Percentiles rank a stretch among this genome's conserved stretches.
Evolutionary conservation across 768 basidiomycete species (phyloP).

Genomic region (Pleurotus djamor): DNA sequence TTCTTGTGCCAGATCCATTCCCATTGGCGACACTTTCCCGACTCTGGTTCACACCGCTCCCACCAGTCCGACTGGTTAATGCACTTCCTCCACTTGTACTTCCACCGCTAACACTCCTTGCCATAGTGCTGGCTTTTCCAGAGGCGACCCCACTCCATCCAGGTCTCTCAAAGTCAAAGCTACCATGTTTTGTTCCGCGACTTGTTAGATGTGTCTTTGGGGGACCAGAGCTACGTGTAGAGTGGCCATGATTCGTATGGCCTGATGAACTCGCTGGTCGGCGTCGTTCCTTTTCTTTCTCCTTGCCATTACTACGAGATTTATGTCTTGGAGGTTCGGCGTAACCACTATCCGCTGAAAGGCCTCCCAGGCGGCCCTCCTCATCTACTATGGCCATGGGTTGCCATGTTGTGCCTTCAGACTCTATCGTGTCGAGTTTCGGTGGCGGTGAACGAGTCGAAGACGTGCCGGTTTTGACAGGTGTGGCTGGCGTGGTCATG

Average conservation of each 20-base stretch:
- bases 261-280: slow-evolving; percentile 1
- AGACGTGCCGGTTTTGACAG: slow-evolving; percentile 16
- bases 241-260: background rate
- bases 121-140: slow-evolving; percentile 34
- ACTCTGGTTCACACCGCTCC: slow-evolving; percentile 5
- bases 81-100: slow-evolving; percentile 25
- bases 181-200: slow-evolving; percentile 61
- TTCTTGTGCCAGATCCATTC: slow-evolving; percentile 8
- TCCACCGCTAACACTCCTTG: slow-evolving; percentile 25
- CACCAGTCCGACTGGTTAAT: slow-evolving; percentile 5
- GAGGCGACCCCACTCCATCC: slow-evolving; percentile 46
- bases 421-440: slow-evolving; percentile 32
- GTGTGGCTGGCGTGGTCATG: slow-evolving; percentile 29
- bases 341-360: background rate
- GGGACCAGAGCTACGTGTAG: background rate
- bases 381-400: slow-evolving; percentile 36
- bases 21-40: slow-evolving; percentile 5
- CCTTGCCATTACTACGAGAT: background rate
- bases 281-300: background rate
- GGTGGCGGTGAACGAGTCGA: slow-evolving; percentile 11
- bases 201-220: slow-evolving; percentile 10
- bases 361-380: slow-evolving; percentile 18
- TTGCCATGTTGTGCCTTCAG: slow-evolving; percentile 28
- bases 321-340: background rate
- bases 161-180: slow-evolving; percentile 77